Percentiles rank a stretch among this genome's conserved stretches.
These are phyloP conservation scores for Turritis glabra DNA, from an alignment of 345 rosid genomes.

Conservation along the genomic window DNA sequence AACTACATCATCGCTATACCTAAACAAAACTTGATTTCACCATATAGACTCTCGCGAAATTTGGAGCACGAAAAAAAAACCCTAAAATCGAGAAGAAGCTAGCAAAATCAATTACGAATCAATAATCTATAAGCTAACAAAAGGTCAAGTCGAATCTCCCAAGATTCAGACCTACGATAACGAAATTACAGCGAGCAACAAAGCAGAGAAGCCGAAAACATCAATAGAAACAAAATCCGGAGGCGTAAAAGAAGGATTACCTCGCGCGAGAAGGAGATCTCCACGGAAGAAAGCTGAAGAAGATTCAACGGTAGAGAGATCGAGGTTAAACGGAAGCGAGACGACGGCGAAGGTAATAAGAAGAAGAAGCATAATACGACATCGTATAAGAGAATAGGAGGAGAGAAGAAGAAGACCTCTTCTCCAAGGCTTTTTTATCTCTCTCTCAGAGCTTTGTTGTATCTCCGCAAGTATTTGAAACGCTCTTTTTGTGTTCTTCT, in stretches of 20 bases:
- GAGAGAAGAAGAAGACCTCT: slow-evolving; percentile 37
- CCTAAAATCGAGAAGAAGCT: slow-evolving; percentile 23
- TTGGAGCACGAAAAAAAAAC: neutral
- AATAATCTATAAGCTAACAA: slow-evolving; percentile 24
- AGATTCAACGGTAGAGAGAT: neutral
- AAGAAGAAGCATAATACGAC: neutral
- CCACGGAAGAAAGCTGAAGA: slow-evolving; percentile 17
- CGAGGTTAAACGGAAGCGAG: slow-evolving; percentile 26
- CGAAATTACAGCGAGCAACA: slow-evolving; percentile 6
- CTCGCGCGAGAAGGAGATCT: slow-evolving; percentile 32
- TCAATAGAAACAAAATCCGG: neutral
- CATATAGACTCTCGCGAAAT: neutral
- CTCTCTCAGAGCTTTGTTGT: slow-evolving; percentile 33
- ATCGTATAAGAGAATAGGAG: slow-evolving; percentile 18
- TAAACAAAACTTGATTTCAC: slow-evolving; percentile 10
- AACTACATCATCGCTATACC: slow-evolving; percentile 9
- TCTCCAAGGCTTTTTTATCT: slow-evolving; percentile 43
- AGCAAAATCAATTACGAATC: slow-evolving; percentile 3
- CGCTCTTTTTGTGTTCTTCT: neutral
- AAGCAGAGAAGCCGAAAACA: neutral
- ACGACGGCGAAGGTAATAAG: slow-evolving; percentile 10
- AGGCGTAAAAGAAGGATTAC: slow-evolving; percentile 21
- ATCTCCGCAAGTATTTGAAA: slow-evolving; percentile 48
- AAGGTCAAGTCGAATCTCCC: slow-evolving; percentile 20
- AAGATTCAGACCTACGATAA: slow-evolving; percentile 3